phyloP scores from a whole-genome alignment of 1,139 yeast genomes.

The Candida pseudoviswanathii region DNA sequence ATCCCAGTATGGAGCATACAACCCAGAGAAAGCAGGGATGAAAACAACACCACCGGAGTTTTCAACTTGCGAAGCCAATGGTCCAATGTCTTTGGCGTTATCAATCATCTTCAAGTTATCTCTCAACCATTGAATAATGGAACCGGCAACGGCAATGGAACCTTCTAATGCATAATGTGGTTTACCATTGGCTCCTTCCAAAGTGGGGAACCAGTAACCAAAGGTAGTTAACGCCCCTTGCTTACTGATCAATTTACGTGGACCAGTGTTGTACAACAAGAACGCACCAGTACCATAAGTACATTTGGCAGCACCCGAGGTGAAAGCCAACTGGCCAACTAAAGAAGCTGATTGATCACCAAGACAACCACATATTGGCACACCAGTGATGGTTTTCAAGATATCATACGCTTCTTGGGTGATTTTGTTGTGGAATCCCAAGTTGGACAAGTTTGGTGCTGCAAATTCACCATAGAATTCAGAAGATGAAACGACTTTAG shows the following conservation, averaged over 20 bases:
- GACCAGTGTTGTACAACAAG: constrained; percentile 85
- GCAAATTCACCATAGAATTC: constrained; percentile 75
- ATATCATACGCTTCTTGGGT: constrained; percentile 56
- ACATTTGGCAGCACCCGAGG: constrained; percentile 86
- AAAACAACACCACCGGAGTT: constrained; percentile 92
- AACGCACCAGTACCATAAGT: constrained; percentile 99
- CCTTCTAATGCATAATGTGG: constrained; percentile 95
- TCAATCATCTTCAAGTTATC: constrained; percentile 85
- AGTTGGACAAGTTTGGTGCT: constrained; percentile 55
- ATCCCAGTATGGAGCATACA: constrained; percentile 97
- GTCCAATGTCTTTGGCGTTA: constrained; percentile 86
- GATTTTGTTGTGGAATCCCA: constrained; percentile 54
- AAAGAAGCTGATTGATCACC: constrained; percentile 96
- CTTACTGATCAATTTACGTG: constrained; percentile 59
- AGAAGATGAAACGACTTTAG: constrained; percentile 79
- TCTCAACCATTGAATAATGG: constrained; percentile 92
- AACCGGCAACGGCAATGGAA: constrained; percentile 94
- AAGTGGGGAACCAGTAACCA: constrained; percentile 83
- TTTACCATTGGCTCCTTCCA: constrained; percentile 50
- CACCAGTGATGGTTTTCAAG: constrained; percentile 49
- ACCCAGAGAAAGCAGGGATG: constrained; percentile 93
- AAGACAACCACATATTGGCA: constrained; percentile 86
- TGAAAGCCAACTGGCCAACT: constrained; percentile 88
- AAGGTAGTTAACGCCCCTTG: constrained; percentile 89
- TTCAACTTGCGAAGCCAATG: constrained; percentile 78